phyloP scores from a whole-genome alignment of 2,329 filamentous ascomycete genomes.

The Fusarium sp. region DNA sequence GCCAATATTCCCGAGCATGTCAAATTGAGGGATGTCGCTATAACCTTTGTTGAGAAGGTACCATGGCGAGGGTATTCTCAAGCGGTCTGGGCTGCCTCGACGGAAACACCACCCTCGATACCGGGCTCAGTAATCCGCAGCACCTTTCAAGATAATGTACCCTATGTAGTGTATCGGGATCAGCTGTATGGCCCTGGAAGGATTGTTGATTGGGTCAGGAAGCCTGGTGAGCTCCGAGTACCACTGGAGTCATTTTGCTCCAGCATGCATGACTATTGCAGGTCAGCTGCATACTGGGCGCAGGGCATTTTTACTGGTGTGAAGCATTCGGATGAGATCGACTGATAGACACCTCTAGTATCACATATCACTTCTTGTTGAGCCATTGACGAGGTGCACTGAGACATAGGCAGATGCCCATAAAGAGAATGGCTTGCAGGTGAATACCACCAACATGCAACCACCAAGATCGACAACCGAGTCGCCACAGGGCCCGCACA shows the following conservation, averaged over 20 bases:
- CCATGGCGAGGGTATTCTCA: not conserved
- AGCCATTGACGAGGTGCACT: not conserved
- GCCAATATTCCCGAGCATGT: not conserved
- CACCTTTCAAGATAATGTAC: not conserved
- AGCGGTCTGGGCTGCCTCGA: constrained; percentile 2
- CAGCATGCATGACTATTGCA: not conserved
- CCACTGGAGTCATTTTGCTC: not conserved
- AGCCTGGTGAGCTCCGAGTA: not conserved
- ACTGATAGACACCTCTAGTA: not conserved
- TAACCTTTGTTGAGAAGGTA: not conserved
- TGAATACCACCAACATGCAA: not conserved
- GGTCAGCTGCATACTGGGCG: not conserved
- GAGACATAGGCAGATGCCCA: not conserved
- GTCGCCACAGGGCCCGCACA: constrained; percentile 14
- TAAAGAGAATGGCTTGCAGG: not conserved
- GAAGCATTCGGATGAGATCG: not conserved
- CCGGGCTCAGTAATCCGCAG: not conserved
- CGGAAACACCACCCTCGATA: not conserved
- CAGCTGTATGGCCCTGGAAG: not conserved
- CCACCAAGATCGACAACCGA: constrained; percentile 2
- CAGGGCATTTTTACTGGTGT: not conserved
- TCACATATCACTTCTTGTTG: not conserved
- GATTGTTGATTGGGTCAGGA: not conserved
- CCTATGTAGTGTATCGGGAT: not conserved
- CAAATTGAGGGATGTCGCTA: not conserved